phyloP scores from a whole-genome alignment of 441 rosid genomes.

The Mallotus japonicus region DNA sequence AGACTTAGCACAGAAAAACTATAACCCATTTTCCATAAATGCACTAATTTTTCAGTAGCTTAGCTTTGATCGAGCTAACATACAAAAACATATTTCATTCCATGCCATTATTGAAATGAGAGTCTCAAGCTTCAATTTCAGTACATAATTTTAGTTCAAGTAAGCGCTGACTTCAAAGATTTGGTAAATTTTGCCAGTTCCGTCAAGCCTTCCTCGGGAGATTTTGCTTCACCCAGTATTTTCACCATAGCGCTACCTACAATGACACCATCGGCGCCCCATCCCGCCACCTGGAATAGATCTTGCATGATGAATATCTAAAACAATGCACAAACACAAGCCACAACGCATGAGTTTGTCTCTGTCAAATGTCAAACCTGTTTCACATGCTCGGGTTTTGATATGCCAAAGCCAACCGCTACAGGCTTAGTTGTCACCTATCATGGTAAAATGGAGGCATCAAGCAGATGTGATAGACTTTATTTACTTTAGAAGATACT shows the following conservation, averaged over 20 bases:
- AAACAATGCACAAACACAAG: neutral
- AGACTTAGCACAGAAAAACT: too few relatives aligned
- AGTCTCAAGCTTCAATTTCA: neutral
- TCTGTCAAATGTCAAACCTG: constrained; percentile 45
- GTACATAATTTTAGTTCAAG: constrained; percentile 31
- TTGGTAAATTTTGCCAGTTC: constrained; percentile 58
- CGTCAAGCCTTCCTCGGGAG: constrained; percentile 72
- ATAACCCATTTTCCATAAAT: too few relatives aligned
- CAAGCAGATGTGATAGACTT: neutral
- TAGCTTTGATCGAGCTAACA: neutral
- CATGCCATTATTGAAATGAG: neutral
- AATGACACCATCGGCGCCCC: constrained; percentile 96
- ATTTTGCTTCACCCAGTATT: constrained; percentile 64
- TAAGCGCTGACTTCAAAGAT: constrained; percentile 63
- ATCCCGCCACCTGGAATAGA: constrained; percentile 55
- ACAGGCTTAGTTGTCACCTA: constrained; percentile 78
- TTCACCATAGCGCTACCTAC: constrained; percentile 92
- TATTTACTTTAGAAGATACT: neutral
- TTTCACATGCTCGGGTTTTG: constrained; percentile 86
- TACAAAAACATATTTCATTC: neutral
- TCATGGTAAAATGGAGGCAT: constrained; percentile 15
- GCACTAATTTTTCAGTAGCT: too few relatives aligned
- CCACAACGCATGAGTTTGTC: neutral
- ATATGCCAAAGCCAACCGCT: constrained; percentile 93
- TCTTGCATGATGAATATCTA: neutral